A percentile compares a stretch with the other conserved stretches of the same genome.
Conservation (phyloP, 768 basidiomycete genomes). For the Dictyophora rubrovolvata region DNA sequence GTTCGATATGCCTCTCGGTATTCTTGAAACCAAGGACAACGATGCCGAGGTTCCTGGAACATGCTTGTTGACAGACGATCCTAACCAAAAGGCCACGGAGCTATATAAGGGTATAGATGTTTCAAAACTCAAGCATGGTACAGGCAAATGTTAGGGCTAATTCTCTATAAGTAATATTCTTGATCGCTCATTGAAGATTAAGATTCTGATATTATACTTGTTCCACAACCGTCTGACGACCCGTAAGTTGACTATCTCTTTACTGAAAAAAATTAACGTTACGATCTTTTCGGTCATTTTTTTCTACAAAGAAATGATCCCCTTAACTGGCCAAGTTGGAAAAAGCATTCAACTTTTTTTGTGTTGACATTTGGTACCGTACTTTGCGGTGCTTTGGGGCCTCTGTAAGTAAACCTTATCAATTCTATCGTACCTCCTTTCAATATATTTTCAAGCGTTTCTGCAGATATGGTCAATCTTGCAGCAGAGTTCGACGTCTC, state of each 20-base stretch:
- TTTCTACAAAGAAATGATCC: slow-evolving; percentile 12
- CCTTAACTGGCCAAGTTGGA: slow-evolving; percentile 17
- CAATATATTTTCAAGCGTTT: not conserved
- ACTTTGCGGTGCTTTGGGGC: slow-evolving; percentile 13
- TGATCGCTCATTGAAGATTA: not conserved
- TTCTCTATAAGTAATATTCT: too few species aligned
- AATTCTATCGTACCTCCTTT: too few species aligned
- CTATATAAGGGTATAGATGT: slow-evolving; percentile 10
- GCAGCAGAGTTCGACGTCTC: slow-evolving; percentile 10
- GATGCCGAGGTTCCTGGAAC: slow-evolving; percentile 10
- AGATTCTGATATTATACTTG: slow-evolving; percentile 15
- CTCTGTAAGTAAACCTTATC: not conserved
- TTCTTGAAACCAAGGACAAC: not conserved
- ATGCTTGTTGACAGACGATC: slow-evolving; percentile 13
- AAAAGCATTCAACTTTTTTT: slow-evolving; percentile 12
- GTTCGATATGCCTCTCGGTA: slow-evolving; percentile 1
- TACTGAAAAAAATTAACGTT: not conserved
- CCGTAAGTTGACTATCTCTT: slow-evolving; percentile 2
- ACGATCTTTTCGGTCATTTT: not conserved
- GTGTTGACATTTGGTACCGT: slow-evolving; percentile 8
- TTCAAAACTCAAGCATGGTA: slow-evolving; percentile 14
- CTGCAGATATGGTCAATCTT: slow-evolving; percentile 6
- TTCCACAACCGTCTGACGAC: slow-evolving; percentile 18
- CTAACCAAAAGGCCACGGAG: slow-evolving; percentile 11
- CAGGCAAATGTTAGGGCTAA: slow-evolving; percentile 8